phyloP scores from a whole-genome alignment of 2,329 filamentous ascomycete species.

The Fusarium sp. region DNA sequence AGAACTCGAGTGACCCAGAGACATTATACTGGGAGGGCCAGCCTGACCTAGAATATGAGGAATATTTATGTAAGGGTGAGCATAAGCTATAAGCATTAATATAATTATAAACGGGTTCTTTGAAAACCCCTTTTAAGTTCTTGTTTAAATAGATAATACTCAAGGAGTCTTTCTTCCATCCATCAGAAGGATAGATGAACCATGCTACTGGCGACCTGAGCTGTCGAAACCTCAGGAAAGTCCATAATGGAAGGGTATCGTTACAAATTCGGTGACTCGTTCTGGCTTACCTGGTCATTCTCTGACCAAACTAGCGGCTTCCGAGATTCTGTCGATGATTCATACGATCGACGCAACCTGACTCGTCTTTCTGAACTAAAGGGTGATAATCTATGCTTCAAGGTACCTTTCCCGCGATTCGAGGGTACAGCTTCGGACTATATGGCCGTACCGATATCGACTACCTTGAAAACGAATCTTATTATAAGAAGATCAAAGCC shows the following conservation, averaged over 20 bases:
- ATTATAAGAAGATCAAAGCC: neutral
- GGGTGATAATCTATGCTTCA: neutral
- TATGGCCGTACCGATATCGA: neutral
- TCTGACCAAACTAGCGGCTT: neutral
- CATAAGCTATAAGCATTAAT: too few species aligned
- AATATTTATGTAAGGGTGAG: too few species aligned
- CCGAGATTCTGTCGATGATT: neutral
- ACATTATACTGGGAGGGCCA: too few species aligned
- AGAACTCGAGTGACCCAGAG: too few species aligned
- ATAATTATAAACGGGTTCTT: too few species aligned
- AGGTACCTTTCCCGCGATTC: accelerated
- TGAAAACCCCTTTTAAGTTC: too few species aligned
- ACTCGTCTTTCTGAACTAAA: neutral
- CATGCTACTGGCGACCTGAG: neutral
- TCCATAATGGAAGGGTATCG: neutral
- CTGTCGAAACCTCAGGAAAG: accelerated
- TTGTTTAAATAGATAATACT: neutral
- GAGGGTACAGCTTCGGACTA: accelerated
- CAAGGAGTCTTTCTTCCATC: neutral
- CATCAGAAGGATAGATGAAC: accelerated
- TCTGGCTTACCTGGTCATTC: neutral
- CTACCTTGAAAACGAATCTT: neutral
- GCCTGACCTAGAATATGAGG: too few species aligned
- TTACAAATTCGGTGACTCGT: neutral
- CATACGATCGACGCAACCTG: accelerated